These are phyloP conservation scores for Dalbergia cultrata DNA, from an alignment of 306 rosid species.

Conservation along the genomic window DNA sequence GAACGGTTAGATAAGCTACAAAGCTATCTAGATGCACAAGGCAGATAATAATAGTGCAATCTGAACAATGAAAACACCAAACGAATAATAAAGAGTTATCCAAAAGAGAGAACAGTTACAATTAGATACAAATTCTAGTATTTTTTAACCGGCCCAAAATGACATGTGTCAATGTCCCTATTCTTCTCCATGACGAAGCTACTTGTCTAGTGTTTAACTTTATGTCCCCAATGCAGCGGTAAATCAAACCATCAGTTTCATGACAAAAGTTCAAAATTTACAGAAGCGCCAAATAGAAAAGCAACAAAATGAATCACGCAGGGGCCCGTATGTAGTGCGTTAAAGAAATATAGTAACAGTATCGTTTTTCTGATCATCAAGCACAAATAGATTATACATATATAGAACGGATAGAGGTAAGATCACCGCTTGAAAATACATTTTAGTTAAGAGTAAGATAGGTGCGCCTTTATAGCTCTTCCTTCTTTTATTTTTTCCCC, in stretches of 20 bases:
- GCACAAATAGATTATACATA: neutral
- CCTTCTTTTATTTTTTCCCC: conserved; percentile 2
- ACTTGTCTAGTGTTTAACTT: neutral
- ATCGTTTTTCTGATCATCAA: neutral
- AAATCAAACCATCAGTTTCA: neutral
- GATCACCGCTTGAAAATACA: conserved; percentile 36
- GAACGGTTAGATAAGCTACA: too few relatives aligned
- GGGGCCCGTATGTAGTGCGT: conserved; percentile 28
- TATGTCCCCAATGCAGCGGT: neutral
- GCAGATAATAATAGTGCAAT: too few relatives aligned
- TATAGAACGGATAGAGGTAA: conserved; percentile 10
- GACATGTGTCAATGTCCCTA: too few relatives aligned
- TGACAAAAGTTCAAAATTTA: neutral
- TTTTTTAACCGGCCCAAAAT: too few relatives aligned
- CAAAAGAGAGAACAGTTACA: too few relatives aligned
- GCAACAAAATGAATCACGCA: neutral
- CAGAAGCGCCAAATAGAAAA: neutral
- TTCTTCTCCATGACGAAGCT: neutral
- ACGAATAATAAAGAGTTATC: too few relatives aligned
- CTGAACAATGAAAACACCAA: too few relatives aligned
- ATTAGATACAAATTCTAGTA: too few relatives aligned
- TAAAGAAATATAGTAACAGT: neutral
- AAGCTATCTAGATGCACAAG: too few relatives aligned
- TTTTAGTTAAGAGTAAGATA: conserved; percentile 30
- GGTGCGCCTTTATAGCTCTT: conserved; percentile 36